Percentiles rank a stretch among this genome's conserved stretches.
phyloP scores from a whole-genome alignment of 1,284 basidiomycete species.

The Ganoderma multipileum region DNA sequence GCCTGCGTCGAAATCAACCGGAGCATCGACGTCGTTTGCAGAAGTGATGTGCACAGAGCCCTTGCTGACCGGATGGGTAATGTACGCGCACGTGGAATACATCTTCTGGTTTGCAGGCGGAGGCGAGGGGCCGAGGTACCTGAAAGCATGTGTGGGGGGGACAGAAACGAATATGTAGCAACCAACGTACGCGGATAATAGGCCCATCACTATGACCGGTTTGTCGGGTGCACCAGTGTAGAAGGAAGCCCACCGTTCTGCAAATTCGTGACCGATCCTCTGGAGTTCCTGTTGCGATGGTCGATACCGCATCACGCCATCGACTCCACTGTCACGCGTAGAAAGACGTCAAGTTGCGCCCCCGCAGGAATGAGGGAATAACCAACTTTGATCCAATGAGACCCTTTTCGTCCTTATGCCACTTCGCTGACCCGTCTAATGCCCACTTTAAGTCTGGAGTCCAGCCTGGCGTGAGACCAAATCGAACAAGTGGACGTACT shows the following conservation, averaged over 20 bases:
- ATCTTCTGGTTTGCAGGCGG: conserved; percentile 2
- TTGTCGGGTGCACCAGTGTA: conserved; percentile 53
- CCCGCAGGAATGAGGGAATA: too few species aligned
- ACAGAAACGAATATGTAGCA: too few species aligned
- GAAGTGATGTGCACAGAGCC: conserved; percentile 54
- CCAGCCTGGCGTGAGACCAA: too few species aligned
- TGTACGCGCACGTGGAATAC: conserved; percentile 9
- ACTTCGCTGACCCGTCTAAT: conserved; percentile 49
- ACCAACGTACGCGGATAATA: too few species aligned
- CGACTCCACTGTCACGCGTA: conserved; percentile 51
- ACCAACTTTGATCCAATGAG: conserved; percentile 60
- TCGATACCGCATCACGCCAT: conserved; percentile 56
- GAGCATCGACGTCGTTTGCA: conserved; percentile 43
- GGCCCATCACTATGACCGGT: conserved; percentile 38
- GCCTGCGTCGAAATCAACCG: conserved; percentile 44
- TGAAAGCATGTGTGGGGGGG: background rate
- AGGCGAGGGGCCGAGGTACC: conserved; percentile 8
- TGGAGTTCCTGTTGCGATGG: conserved; percentile 49
- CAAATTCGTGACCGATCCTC: conserved; percentile 50
- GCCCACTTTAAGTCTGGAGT: too few species aligned
- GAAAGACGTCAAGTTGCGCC: too few species aligned
- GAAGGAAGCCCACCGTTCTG: too few species aligned
- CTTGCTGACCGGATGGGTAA: conserved; percentile 46
- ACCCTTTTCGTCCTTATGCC: conserved; percentile 51
- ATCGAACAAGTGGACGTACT: too few species aligned